Evolutionary conservation across 2,329 filamentous ascomycete species (phyloP).

Genomic region (Exophiala dermatitidis): DNA sequence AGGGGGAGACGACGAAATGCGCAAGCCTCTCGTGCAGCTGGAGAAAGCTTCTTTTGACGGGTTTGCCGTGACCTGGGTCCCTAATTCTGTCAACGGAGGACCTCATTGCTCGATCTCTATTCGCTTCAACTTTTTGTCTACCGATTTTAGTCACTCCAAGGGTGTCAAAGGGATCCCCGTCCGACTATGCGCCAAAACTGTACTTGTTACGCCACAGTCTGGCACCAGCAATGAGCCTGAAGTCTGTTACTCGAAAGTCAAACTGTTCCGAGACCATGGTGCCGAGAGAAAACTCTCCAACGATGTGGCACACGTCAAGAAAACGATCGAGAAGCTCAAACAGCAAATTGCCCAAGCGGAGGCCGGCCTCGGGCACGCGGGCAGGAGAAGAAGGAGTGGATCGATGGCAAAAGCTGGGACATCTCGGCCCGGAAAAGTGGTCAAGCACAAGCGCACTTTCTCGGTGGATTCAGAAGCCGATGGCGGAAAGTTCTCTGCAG

Average conservation of each 20-base stretch:
- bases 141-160: conserved; percentile 97
- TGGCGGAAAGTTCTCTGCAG: conserved; percentile 28
- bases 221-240: conserved; percentile 45
- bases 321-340: conserved; percentile 91
- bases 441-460: conserved; percentile 91
- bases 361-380: conserved; percentile 52
- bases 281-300: conserved; percentile 93
- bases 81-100: conserved; percentile 54
- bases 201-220: conserved; percentile 51
- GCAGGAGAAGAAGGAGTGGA: conserved; percentile 55
- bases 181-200: conserved; percentile 84
- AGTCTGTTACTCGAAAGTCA: conserved; percentile 92
- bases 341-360: conserved; percentile 78
- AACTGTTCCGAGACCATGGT: conserved; percentile 91
- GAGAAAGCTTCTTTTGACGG: conserved; percentile 83
- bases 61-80: conserved; percentile 84
- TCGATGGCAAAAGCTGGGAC: conserved; percentile 39
- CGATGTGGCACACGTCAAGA: conserved; percentile 89
- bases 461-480: conserved; percentile 70
- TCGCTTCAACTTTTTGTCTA: conserved; percentile 96
- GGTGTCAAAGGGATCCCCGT: conserved; percentile 97
- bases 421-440: conserved; percentile 67
- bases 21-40: conserved; percentile 58
- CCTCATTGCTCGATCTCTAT: conserved; percentile 82
- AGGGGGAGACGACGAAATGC: conserved; percentile 48